Conservation (phyloP, 352 stramenopile species). For the Phytophthora cajani region DNA sequence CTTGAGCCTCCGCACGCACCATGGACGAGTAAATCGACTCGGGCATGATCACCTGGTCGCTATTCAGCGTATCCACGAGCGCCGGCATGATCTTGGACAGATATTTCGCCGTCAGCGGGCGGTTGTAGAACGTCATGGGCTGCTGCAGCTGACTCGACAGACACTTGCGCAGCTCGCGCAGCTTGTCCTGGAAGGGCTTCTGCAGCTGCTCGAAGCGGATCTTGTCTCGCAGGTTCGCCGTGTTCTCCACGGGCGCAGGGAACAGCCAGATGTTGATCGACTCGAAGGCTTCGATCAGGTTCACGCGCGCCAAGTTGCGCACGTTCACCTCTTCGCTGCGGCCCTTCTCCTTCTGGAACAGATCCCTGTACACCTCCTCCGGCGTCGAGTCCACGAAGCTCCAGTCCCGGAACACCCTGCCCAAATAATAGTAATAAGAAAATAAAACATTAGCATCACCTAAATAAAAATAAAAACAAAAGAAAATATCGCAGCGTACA, state of each 20-base stretch:
- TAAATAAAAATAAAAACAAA: constrained; percentile 4
- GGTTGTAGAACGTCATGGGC: constrained; percentile 80
- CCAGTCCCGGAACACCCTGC: constrained; percentile 89
- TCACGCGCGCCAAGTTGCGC: constrained; percentile 78
- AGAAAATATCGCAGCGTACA: constrained; percentile 52
- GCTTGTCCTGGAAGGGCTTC: constrained; percentile 74
- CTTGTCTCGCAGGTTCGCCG: constrained; percentile 77
- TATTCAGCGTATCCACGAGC: constrained; percentile 84
- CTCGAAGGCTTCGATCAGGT: constrained; percentile 82
- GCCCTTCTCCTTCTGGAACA: constrained; percentile 87
- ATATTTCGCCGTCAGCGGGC: constrained; percentile 73
- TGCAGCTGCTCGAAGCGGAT: constrained; percentile 89
- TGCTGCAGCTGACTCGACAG: constrained; percentile 75
- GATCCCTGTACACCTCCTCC: constrained; percentile 77
- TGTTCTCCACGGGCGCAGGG: constrained; percentile 79
- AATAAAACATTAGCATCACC: not conserved
- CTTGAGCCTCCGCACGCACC: constrained; percentile 78
- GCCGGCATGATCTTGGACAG: constrained; percentile 81
- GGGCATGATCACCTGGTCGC: constrained; percentile 88
- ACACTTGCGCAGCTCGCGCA: constrained; percentile 75
- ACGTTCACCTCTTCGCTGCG: constrained; percentile 82
- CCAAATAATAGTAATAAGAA: constrained; percentile 6
- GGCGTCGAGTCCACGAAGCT: constrained; percentile 88
- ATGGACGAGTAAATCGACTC: constrained; percentile 91
- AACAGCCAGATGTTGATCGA: constrained; percentile 91